Base-by-base conservation (phyloP, 352 stramenopile genomes). In the Globisporangium canariense region DNA sequence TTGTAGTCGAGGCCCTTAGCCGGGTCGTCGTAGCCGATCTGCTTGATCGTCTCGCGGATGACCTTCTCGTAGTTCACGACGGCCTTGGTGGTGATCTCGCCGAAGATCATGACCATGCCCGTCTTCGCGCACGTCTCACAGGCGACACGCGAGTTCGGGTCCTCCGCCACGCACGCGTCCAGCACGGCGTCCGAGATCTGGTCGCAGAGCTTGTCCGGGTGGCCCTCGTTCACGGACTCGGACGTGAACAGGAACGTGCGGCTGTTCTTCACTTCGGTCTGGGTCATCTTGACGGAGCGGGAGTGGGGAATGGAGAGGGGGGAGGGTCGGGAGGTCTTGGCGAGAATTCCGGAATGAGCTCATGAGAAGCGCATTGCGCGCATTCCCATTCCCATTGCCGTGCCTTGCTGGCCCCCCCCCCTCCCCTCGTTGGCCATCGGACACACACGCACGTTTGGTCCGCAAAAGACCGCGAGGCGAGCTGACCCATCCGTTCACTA, bases 41-140 rank as follows among this genome's bases (percentile, higher is more conserved):
- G 92, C 79, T 99, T 98, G 77, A 99, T 97, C 9, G 97, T 97
- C 73, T 99, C 97, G 60, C 98, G 97, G 68, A 99, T 98, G 50
- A 98, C 89, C 81, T 99, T 97, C 81, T 99, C 98, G 86, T 99
- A 99, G 83, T 99, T 99, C 50, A 99, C 96, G 49, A 96, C 98
- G 58, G 97, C 96, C 71, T 97, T 98, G 60, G 97, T 99, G 66
- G 96, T 99, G 79, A 99, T 99, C 88, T 99, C 97, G 64, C 98
- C 98, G 74, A 99, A 99, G 73, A 99, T 98, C 96, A 99, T 99
- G 66, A 99, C 96, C 90, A 99, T 99, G 74, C 97, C 97, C 3
- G 97, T 99, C 89, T 99, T 99, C 70, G 93, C 97, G 81, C 96
- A 98, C 36, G 97, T 99, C 85, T 99, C 98, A 67, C 96, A 99